Evolutionary conservation across 2,329 filamentous ascomycete genomes (phyloP), one percentile per base, ranked within the genome.

Genomic region (Microascus cirrosus): DNA sequence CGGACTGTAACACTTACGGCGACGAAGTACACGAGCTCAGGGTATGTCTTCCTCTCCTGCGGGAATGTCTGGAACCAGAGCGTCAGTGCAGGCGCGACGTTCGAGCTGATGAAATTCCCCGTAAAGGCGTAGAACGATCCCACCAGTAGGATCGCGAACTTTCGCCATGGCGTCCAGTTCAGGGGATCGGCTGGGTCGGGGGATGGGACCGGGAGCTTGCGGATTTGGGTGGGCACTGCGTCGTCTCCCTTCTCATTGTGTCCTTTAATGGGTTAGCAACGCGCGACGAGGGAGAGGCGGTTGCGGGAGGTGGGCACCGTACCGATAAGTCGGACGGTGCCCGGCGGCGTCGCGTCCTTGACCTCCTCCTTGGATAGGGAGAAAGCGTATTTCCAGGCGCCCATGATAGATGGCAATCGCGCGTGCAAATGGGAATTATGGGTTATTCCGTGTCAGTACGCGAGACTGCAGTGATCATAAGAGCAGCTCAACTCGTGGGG

Each of bases 171-270:
- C 0, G 65, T 53, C 62, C 67, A 71, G 58, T 71, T 73, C 15
- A 73, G 61, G 1, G 71, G 71, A 55, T 73, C 71, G 6, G 64
- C 64, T 5, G 71, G 70, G 50, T 72, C 69, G 0, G 63, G 48
- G 0, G 65, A 36, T 65, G 0, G 68, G 66, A 10, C 60, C 34
- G 1, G 68, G 67, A 53, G 60, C 63, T 25, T 32, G 55, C 15
- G 24, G 51, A 53, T 53, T n/a, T 25, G 45, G 36, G 10, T 13
- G 4, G 36, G 36, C 45, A 24, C 6, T 8, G 51, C 24, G 51
- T 53, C 45, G 18, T 20, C 45, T 24, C 45, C 45, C 20, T 20
- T 50, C 45, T 50, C 45, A 24, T 22, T n/a, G 36, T 42, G 36
- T 3, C 36, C 36, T 42, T n/a, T 42, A 13, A 13, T n/a, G 36